Conservation (phyloP, 2,329 filamentous ascomycete species). For the Immersiporthe knoxdaviesiana region DNA sequence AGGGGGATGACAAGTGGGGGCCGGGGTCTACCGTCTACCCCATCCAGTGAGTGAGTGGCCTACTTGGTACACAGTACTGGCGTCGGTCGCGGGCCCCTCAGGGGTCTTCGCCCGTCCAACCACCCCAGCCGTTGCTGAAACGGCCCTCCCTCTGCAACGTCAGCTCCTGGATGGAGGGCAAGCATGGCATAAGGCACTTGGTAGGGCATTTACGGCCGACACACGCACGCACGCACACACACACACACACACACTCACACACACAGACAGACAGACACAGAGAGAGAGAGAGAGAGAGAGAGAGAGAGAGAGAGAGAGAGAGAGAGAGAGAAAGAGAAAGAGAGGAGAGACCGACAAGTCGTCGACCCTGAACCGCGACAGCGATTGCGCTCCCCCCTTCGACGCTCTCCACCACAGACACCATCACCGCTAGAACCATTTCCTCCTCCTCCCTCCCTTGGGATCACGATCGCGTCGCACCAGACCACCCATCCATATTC, state of each 20-base stretch:
- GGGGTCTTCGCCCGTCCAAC: slow-evolving; percentile 3
- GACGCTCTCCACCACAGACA: slow-evolving; percentile 7
- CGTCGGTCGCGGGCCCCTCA: neutral
- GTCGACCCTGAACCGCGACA: slow-evolving; percentile 4
- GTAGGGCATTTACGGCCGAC: slow-evolving; percentile 14
- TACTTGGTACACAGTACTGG: too few species aligned
- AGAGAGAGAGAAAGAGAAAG: too few species aligned
- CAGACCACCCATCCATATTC: slow-evolving; percentile 17
- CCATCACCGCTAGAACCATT: neutral
- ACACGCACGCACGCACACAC: neutral
- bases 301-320: too few species aligned
- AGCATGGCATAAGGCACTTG: slow-evolving; percentile 1
- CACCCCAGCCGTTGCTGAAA: slow-evolving; percentile 14
- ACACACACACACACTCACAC: too few species aligned
- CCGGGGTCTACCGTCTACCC: slow-evolving; percentile 10
- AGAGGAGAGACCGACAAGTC: neutral
- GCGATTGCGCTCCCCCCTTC: neutral
- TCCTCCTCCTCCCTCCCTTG: slow-evolving; percentile 16
- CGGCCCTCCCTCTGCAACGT: slow-evolving; percentile 14
- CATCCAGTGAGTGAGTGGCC: neutral
- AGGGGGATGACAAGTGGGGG: neutral
- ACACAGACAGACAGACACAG: too few species aligned
- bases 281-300: too few species aligned
- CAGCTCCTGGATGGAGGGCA: slow-evolving; percentile 5
- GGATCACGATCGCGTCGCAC: slow-evolving; percentile 27